Evolutionary conservation across 257 asterid genomes (phyloP).

Genomic region (Anisodus acutangulus): DNA sequence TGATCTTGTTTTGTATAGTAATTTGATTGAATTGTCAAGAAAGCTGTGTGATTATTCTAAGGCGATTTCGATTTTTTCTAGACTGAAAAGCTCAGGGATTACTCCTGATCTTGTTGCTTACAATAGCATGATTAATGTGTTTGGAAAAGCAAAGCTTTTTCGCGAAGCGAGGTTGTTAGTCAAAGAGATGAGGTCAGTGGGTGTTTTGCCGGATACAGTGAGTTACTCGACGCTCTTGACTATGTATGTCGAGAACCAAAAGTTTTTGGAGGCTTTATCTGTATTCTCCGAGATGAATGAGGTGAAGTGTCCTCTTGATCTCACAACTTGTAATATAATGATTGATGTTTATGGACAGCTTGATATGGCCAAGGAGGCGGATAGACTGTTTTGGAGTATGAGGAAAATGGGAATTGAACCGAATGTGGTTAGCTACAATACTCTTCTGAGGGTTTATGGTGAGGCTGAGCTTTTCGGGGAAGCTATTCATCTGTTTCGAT

Average conservation of each 20-base stretch:
- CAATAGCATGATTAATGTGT: slow-evolving; percentile 88
- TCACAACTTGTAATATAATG: slow-evolving; percentile 90
- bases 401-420: slow-evolving; percentile 84
- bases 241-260: slow-evolving; percentile 75
- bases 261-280: slow-evolving; percentile 77
- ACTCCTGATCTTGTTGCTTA: slow-evolving; percentile 85
- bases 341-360: slow-evolving; percentile 94
- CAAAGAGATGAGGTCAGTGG: slow-evolving; percentile 67
- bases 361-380: slow-evolving; percentile 95
- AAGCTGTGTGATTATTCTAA: slow-evolving; percentile 79
- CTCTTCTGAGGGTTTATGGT: slow-evolving; percentile 86
- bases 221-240: slow-evolving; percentile 83
- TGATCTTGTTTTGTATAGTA: slow-evolving; percentile 87
- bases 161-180: slow-evolving; percentile 71
- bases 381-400: slow-evolving; percentile 92
- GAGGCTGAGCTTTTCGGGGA: slow-evolving; percentile 96
- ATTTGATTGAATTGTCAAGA: slow-evolving; percentile 85
- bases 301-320: slow-evolving; percentile 63
- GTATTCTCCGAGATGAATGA: slow-evolving; percentile 82
- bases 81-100: slow-evolving; percentile 77
- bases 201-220: slow-evolving; percentile 74
- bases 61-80: slow-evolving; percentile 78
- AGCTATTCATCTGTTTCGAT: slow-evolving; percentile 87
- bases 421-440: slow-evolving; percentile 84
- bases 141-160: slow-evolving; percentile 93